Conservation (phyloP, 495 filamentous ascomycete genomes). For the Xylaria sp. region DNA sequence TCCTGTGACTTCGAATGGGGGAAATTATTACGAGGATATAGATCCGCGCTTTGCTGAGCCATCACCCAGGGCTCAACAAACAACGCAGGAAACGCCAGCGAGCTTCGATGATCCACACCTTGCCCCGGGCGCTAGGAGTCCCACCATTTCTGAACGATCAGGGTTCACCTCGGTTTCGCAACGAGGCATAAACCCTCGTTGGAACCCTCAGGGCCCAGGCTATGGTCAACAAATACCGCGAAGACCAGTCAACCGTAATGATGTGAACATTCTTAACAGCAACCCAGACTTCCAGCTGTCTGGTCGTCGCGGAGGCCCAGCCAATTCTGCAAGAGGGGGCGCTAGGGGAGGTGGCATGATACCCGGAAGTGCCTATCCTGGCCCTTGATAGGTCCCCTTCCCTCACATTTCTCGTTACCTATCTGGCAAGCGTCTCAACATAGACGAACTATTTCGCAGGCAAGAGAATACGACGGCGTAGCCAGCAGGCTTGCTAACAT, state of each 20-base stretch:
- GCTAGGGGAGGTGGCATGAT: slow-evolving; percentile 36
- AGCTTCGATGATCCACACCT: slow-evolving; percentile 62
- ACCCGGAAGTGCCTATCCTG: slow-evolving; percentile 49
- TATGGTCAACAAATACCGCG: slow-evolving; percentile 45
- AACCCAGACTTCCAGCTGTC: slow-evolving; percentile 80
- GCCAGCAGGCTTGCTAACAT: not conserved
- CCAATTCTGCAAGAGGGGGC: slow-evolving; percentile 29
- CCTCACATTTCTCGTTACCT: not conserved
- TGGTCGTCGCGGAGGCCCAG: slow-evolving; percentile 35
- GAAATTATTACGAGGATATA: slow-evolving; percentile 89
- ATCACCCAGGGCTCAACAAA: slow-evolving; percentile 38
- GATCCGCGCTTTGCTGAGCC: slow-evolving; percentile 79
- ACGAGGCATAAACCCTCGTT: slow-evolving; percentile 84
- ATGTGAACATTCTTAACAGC: slow-evolving; percentile 67
- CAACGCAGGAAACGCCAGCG: slow-evolving; percentile 41
- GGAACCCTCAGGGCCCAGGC: slow-evolving; percentile 57
- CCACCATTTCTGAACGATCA: slow-evolving; percentile 76
- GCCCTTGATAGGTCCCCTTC: slow-evolving; percentile 22
- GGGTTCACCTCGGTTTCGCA: slow-evolving; percentile 88
- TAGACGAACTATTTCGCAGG: not conserved
- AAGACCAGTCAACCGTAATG: slow-evolving; percentile 54
- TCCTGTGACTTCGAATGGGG: slow-evolving; percentile 49
- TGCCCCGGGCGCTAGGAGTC: slow-evolving; percentile 71
- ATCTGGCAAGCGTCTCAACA: not conserved
- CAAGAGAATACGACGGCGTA: not conserved